Evolutionary conservation across 352 stramenopile genomes (phyloP).

Genomic region (Saprolegnia parasitica): DNA sequence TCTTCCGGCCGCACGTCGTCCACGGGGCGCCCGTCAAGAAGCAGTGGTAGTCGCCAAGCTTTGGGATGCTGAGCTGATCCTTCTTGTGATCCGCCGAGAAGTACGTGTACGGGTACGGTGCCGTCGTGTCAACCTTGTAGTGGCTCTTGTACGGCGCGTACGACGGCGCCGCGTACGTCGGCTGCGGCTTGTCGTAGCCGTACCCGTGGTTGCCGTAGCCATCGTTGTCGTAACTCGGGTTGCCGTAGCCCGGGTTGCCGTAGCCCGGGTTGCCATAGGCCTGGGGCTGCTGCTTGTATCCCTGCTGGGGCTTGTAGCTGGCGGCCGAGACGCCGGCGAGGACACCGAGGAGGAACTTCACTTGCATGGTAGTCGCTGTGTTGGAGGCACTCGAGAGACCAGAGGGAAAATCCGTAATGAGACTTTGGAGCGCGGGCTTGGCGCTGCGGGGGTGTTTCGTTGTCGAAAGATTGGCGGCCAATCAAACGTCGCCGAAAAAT

Average conservation of each 20-base stretch:
- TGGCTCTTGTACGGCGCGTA: constrained; percentile 20
- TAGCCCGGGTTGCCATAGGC: constrained; percentile 8
- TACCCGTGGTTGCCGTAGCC: constrained; percentile 8
- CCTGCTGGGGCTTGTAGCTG: not conserved
- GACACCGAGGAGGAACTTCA: constrained; percentile 15
- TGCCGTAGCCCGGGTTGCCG: constrained; percentile 3
- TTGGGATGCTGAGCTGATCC: constrained; percentile 10
- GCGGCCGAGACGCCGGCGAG: constrained; percentile 1
- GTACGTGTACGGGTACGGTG: constrained; percentile 27
- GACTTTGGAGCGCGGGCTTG: constrained; percentile 6
- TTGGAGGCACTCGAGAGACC: not conserved
- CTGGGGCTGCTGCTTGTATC: not conserved
- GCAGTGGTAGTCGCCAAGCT: constrained; percentile 26
- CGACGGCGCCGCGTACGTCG: constrained; percentile 9
- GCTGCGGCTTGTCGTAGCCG: constrained; percentile 20
- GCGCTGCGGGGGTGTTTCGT: not conserved
- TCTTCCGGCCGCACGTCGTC: constrained; percentile 28
- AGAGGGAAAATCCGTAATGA: not conserved
- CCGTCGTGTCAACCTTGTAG: constrained; percentile 10
- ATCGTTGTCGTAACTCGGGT: constrained; percentile 1
- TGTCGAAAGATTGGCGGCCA: not conserved
- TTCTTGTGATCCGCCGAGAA: not conserved
- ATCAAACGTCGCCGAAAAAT: not conserved
- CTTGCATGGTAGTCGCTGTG: constrained; percentile 24
- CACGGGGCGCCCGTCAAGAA: constrained; percentile 27